Base-by-base conservation (phyloP, 2,329 filamentous ascomycete genomes). In the Fusarium guadeloupense region DNA sequence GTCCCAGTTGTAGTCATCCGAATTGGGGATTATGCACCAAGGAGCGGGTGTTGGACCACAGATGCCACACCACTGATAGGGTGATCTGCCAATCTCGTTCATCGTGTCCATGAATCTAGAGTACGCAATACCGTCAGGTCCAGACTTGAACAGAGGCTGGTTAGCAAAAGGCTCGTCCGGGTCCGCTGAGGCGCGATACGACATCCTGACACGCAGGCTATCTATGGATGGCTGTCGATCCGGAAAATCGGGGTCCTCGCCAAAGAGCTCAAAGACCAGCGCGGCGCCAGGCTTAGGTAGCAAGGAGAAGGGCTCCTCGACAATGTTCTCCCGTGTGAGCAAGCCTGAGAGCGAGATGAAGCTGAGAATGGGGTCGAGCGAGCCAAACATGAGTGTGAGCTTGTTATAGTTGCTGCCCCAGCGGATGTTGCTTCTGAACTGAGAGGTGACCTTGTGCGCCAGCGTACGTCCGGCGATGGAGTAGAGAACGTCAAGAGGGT, bases 251-350 rank as follows among this genome's bases (percentile, higher is more conserved):
- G 61, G 37, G 17, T 72, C 53, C 14, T 72, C 61, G 10, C 74
- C 72, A 28, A 79, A 72, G 16, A 88, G 73, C 76, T 97, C 93
- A 71, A 95, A 93, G 0, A 85, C 79, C 82, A 96, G 89, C 34
- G 85, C 83, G 1, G 87, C 88, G 0, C 92, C 92, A 31, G 92
- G 91, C 62, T 88, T 82, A 0, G 90, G 87, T 13, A 86, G 54
- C 3, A 55, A 61, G 4, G 70, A 70, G 46, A 76, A 74, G 62
- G 62, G 71, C 26, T 55, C 70, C 39, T 71, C 78, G 5, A 83
- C 79, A n/a, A 76, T 80, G 69, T 87, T 86, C 45, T 85, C 72
- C 1, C 73, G 69, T 42, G 78, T 79, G 5, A 77, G 77, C 8
- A 87, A 77, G 0, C 76, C 73, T 0, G 80, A 72, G 4, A 87